Evolutionary conservation across 2,329 filamentous ascomycete species (phyloP).

Genomic region (Microcyclosporella mali): DNA sequence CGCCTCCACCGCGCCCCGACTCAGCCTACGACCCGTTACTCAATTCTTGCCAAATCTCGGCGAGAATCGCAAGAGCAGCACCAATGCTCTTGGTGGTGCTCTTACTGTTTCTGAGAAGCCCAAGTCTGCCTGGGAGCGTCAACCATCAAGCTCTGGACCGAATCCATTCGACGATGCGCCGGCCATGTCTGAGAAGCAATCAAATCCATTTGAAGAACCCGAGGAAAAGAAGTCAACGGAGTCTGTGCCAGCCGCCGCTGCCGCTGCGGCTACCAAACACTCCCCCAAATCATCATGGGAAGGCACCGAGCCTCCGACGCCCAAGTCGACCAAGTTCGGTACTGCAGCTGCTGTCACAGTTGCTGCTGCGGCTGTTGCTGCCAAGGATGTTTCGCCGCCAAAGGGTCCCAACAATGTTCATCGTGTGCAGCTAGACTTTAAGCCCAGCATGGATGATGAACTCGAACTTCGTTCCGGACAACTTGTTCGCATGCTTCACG

Average conservation of each 20-base stretch:
- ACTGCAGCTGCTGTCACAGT: conserved; percentile 35
- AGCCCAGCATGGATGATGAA: conserved; percentile 87
- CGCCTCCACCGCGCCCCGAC: conserved; percentile 60
- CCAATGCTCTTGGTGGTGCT: conserved; percentile 29
- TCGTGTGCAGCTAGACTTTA: conserved; percentile 90
- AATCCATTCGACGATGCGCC: conserved; percentile 35
- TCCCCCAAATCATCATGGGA: conserved; percentile 17
- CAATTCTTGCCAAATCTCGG: conserved; percentile 68
- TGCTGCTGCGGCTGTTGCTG: conserved; percentile 32
- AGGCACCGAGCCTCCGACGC: conserved; percentile 18
- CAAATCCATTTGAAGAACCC: conserved; percentile 28
- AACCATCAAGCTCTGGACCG: conserved; percentile 25
- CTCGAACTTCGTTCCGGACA: conserved; percentile 74
- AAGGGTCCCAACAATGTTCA: conserved; percentile 60
- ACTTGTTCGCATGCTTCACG: conserved; percentile 81
- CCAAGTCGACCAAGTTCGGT: conserved; percentile 25
- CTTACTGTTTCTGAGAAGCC: conserved; percentile 24
- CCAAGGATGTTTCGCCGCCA: conserved; percentile 34
- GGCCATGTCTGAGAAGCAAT: conserved; percentile 21
- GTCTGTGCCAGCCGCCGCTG: conserved; percentile 5
- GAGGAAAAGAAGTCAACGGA: conserved; percentile 16
- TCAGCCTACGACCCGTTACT: conserved; percentile 78
- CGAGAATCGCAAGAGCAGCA: conserved; percentile 37
- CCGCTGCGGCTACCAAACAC: conserved; percentile 12
- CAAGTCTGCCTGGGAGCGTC: conserved; percentile 37